Percentiles rank a stretch among this genome's conserved stretches.
phyloP scores from a whole-genome alignment of 2,329 filamentous ascomycete species.

The Polytolypa hystricis region DNA sequence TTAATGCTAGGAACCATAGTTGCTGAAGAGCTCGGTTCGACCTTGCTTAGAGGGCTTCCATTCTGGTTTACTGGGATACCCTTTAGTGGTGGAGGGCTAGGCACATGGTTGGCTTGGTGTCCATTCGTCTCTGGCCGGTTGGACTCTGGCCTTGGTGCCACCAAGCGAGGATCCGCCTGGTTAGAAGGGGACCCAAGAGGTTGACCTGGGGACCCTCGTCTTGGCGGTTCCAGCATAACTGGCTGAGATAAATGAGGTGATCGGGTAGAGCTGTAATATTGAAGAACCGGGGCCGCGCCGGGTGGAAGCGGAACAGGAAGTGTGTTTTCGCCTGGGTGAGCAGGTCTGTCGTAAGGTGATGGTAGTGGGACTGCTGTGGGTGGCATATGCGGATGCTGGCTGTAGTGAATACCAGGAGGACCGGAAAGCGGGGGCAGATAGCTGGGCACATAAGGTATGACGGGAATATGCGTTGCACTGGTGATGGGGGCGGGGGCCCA shows the following conservation, averaged over 20 bases:
- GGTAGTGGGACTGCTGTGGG: slow-evolving; percentile 17
- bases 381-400: slow-evolving; percentile 20
- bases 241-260: slow-evolving; percentile 14
- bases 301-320: slow-evolving; percentile 16
- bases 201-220: slow-evolving; percentile 2
- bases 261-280: slow-evolving; percentile 21
- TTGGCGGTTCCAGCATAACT: background rate
- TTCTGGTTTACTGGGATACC: slow-evolving; percentile 13
- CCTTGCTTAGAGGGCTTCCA: slow-evolving; percentile 6
- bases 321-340: slow-evolving; percentile 21
- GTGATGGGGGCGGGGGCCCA: slow-evolving; percentile 36
- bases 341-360: slow-evolving; percentile 24
- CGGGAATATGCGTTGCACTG: slow-evolving; percentile 30
- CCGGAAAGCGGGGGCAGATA: slow-evolving; percentile 28
- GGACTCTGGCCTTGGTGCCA: slow-evolving; percentile 23
- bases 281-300: slow-evolving; percentile 14
- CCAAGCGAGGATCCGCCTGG: slow-evolving; percentile 24
- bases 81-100: slow-evolving; percentile 21
- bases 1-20: slow-evolving; percentile 45
- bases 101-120: slow-evolving; percentile 10
- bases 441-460: slow-evolving; percentile 24
- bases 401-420: slow-evolving; percentile 20
- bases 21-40: slow-evolving; percentile 20
- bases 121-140: slow-evolving; percentile 15
- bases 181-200: background rate